phyloP scores from a whole-genome alignment of 2,329 filamentous ascomycete genomes.

The Clonostachys rhizophaga region DNA sequence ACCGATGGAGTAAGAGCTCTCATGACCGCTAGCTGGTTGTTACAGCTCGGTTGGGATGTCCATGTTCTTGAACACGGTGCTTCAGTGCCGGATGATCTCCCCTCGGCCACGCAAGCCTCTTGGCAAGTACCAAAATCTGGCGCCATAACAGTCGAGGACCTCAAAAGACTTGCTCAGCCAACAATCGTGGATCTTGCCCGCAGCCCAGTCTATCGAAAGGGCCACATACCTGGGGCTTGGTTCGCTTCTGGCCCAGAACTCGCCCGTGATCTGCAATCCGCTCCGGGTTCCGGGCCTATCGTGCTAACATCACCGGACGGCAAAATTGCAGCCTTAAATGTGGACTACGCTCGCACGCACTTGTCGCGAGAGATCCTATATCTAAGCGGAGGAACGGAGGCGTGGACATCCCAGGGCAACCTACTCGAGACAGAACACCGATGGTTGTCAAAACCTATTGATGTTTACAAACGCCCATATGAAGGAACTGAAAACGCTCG shows the following conservation, averaged over 20 bases:
- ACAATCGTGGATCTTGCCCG: conserved; percentile 19
- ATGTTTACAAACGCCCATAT: conserved; percentile 22
- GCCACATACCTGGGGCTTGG: conserved; percentile 20
- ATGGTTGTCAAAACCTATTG: conserved; percentile 20
- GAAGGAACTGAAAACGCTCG: conserved; percentile 18
- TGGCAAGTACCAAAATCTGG: conserved; percentile 1
- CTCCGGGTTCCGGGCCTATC: conserved; percentile 10
- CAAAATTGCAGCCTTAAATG: conserved; percentile 5
- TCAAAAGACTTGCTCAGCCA: conserved; percentile 6
- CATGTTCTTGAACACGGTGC: conserved; percentile 12
- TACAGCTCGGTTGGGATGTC: conserved; percentile 22
- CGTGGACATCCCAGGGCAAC: conserved; percentile 13
- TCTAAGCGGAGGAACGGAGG: conserved; percentile 15
- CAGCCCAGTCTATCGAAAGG: conserved; percentile 16
- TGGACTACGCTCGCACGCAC: conserved; percentile 2
- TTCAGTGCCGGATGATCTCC: conserved; percentile 5
- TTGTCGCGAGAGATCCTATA: conserved; percentile 9
- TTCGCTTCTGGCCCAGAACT: conserved; percentile 21
- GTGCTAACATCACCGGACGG: conserved; percentile 13
- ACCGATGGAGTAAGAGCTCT: conserved; percentile 17
- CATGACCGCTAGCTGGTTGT: conserved; percentile 20
- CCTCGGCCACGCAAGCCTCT: neutral
- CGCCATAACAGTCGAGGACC: conserved; percentile 3
- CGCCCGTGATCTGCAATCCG: conserved; percentile 11
- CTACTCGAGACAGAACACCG: conserved; percentile 13